Evolutionary conservation across 1,139 yeast genomes (phyloP), one percentile per base, ranked within the genome.

Genomic region (Pichia sp.): DNA sequence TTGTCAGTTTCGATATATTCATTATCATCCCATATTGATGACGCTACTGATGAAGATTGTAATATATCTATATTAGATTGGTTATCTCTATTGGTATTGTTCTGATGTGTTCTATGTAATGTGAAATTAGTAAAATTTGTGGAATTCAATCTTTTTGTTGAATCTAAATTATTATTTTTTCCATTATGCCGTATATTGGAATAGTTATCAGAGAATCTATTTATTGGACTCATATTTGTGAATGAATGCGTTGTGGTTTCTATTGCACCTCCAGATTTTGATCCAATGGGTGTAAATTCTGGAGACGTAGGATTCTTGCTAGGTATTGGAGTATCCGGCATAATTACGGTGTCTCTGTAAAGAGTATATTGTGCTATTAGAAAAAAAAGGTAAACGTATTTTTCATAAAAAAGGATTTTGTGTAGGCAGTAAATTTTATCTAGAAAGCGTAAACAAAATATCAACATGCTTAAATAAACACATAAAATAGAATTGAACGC

Each of bases 271-370:
- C 42, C 43, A 4, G 47, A 39, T 16, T 37, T 43, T 3, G 51
- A 48, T 3, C 54, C 54, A n/a, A 51, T 47, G 2, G 54, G 54
- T 2, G 54, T 51, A 16, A 51, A 51, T 27, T 49, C 54, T 6
- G 41, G 42, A 8, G 39, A 31, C 6, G 45, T 34, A 3, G 12
- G 6, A 4, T 39, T 6, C 11, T 24, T 30, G n/a, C 12, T 12
- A 12, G 27, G 16, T 20, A 38, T 37, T 3, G 40, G 27, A 1
- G 39, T 22, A 9, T 7, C 7, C 2, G 42, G 24, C 40, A 30
- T 40, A 22, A 25, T 10, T n/a, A 7, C 4, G 26, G 1, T 16
- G 2, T 8, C 7, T 3, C 37, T 16, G 35, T 20, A 35, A 27
- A 24, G 2, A 22, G 7, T 30, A 11, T 30, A 7, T 30, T n/a